Evolutionary conservation across 495 filamentous ascomycete genomes (phyloP).

Genomic region (Penicillium mononematosum): DNA sequence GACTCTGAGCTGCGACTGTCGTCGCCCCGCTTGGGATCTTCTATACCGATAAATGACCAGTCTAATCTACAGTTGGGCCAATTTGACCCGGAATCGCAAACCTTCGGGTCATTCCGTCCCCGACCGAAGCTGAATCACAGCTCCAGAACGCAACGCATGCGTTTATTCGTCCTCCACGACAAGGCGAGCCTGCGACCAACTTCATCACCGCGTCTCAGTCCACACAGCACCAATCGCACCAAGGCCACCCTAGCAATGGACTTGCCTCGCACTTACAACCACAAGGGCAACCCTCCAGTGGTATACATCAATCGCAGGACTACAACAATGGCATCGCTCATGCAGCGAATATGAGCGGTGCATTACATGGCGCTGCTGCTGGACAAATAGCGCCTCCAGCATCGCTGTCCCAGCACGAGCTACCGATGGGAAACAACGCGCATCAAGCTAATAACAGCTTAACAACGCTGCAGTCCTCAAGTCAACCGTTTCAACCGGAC

Average conservation of each 20-base stretch:
- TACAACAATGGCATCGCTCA: background rate
- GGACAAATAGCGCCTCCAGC: conserved; percentile 3
- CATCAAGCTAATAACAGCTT: conserved; percentile 17
- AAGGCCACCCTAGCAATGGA: background rate
- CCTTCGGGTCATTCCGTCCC: conserved; percentile 25
- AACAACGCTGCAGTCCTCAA: conserved; percentile 14
- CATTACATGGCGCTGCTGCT: conserved; percentile 16
- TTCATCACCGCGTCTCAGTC: conserved; percentile 25
- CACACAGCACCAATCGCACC: conserved; percentile 22
- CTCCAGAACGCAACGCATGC: conserved; percentile 16
- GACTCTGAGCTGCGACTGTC: conserved; percentile 18
- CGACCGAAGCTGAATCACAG: conserved; percentile 9
- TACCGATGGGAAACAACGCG: conserved; percentile 15
- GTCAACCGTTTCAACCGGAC: conserved; percentile 14
- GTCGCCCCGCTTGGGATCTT: conserved; percentile 14
- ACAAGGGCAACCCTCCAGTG: conserved; percentile 2
- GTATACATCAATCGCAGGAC: conserved; percentile 6
- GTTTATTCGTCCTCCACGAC: conserved; percentile 15
- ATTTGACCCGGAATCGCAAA: conserved; percentile 28
- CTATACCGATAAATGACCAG: conserved; percentile 5
- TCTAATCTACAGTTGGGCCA: conserved; percentile 13
- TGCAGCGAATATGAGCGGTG: conserved; percentile 11
- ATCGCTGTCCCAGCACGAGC: conserved; percentile 3
- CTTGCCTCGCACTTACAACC: conserved; percentile 3
- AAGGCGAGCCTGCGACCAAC: conserved; percentile 20